A percentile compares a stretch with the other conserved stretches of the same genome.
These are phyloP conservation scores for Tolypocladium inflatum DNA, from an alignment of 2,329 filamentous ascomycete species.

Conservation along the genomic window DNA sequence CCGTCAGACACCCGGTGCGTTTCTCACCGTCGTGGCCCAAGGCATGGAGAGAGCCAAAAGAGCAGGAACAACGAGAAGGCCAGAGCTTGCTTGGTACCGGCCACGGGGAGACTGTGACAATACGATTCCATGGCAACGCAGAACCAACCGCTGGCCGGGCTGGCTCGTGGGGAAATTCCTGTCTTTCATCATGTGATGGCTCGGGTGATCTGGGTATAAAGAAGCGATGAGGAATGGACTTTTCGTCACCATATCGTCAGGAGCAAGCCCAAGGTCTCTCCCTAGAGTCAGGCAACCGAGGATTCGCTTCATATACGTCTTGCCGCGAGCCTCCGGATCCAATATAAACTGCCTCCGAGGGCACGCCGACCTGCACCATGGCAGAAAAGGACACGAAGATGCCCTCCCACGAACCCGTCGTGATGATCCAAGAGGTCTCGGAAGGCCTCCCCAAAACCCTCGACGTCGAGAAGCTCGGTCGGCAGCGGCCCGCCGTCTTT, in stretches of 20 bases:
- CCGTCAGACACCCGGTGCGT: conserved; percentile 13
- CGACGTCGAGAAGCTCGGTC: conserved; percentile 46
- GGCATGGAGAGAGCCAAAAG: not conserved
- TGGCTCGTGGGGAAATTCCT: conserved; percentile 1
- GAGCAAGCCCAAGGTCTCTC: not conserved
- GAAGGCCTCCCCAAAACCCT: conserved; percentile 7
- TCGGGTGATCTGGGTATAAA: not conserved
- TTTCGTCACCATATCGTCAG: conserved; percentile 1
- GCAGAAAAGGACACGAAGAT: conserved; percentile 2
- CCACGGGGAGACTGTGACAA: not conserved
- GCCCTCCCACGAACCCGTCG: conserved; percentile 2
- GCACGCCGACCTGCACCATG: conserved; percentile 2
- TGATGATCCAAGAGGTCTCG: conserved; percentile 4
- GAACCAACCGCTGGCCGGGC: not conserved
- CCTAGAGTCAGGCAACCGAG: not conserved
- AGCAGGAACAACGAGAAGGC: not conserved
- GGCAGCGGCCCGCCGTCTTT: conserved; percentile 47
- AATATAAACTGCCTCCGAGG: conserved; percentile 3
- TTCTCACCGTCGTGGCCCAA: conserved; percentile 7
- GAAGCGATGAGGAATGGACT: conserved; percentile 2
- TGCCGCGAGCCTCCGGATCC: not conserved
- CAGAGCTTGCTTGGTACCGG: not conserved
- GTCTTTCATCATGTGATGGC: not conserved
- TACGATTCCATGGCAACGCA: not conserved
- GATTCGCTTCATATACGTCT: not conserved